Base-by-base conservation (phyloP, 2,329 filamentous ascomycete species). In the Chaetothyriales sp. region DNA sequence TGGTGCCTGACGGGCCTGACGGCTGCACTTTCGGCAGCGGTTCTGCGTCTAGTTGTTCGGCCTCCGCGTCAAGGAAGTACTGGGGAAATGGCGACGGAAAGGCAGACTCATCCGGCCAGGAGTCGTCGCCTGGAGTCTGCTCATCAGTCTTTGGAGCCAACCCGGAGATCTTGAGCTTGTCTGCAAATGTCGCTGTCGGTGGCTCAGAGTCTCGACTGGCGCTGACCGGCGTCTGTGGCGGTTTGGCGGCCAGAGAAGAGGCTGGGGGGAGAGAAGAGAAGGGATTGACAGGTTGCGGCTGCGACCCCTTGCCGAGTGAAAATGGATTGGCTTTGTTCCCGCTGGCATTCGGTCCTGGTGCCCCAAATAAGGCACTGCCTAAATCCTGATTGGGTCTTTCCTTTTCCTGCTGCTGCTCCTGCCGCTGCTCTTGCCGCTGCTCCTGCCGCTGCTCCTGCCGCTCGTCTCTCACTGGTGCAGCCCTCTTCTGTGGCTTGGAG, bases 61-160 rank as follows among this genome's bases (percentile, higher is more conserved):
- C 94, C 63, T 95, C 90, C 49, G 90, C 90, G 60, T 97, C 92
- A 45, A 90, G 80, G 71, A 88, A 86, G 64, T 84, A 85, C 28
- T 77, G 71, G 0, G 87, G 84, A 68, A 89, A 97, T 0, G 88
- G 73, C 1, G 73, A 55, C 0, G 87, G 85, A 59, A 86, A 83
- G 0, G 75, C 69, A 1, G 79, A 73, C 43, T 74, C 69, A 10
- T 76, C 64, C 0, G 90, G 90, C 89, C 89, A 97, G 7, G 87
- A 83, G 59, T 88, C 79, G 1, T 77, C 79, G 1, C 77, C 49
- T 5, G 43, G n/a, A 5, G 28, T 37, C 33, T 46, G 20, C 33
- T 66, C 62, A 60, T 56, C 55, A 50, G 2, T 60, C 64, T 54
- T 7, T 40, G 63, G 60, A 15, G 65, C 55, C 40, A 69, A 51